These are phyloP conservation scores for Penicillium robsamsonii DNA, from an alignment of 495 filamentous ascomycete genomes.

Conservation along the genomic window DNA sequence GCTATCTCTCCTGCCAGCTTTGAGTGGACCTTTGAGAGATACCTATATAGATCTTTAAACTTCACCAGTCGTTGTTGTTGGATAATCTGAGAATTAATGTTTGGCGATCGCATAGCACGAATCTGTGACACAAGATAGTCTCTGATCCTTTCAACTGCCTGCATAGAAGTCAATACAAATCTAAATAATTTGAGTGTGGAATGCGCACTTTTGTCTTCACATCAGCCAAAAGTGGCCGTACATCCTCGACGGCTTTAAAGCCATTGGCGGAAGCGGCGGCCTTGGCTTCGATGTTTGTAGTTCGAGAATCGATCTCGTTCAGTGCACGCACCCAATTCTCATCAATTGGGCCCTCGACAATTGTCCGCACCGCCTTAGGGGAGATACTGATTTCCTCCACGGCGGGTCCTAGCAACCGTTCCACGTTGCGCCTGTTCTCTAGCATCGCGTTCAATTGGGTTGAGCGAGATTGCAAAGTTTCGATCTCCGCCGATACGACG, in stretches of 20 bases:
- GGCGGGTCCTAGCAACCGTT: conserved; percentile 81
- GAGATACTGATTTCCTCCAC: conserved; percentile 90
- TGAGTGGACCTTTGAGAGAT: conserved; percentile 75
- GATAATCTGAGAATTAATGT: conserved; percentile 93
- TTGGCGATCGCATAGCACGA: conserved; percentile 86
- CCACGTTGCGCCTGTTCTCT: conserved; percentile 84
- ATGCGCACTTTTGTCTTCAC: conserved; percentile 70
- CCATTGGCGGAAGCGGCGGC: conserved; percentile 55
- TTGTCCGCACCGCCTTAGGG: conserved; percentile 74
- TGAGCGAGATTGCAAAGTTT: conserved; percentile 84
- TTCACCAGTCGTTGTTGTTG: conserved; percentile 86
- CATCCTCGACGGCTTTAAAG: conserved; percentile 74
- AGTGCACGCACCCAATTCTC: conserved; percentile 84
- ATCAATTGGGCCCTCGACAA: conserved; percentile 86
- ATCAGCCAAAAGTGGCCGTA: conserved; percentile 80
- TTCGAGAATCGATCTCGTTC: conserved; percentile 78
- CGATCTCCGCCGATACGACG: conserved; percentile 89
- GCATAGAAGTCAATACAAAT: conserved; percentile 14
- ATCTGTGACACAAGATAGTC: conserved; percentile 93
- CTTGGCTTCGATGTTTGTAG: conserved; percentile 65
- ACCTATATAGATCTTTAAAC: conserved; percentile 83
- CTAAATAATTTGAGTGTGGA: background rate
- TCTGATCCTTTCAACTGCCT: conserved; percentile 90
- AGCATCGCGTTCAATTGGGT: conserved; percentile 79
- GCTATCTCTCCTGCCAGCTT: conserved; percentile 81